A percentile compares a stretch with the other conserved stretches of the same genome.
Conservation (phyloP, 2,329 filamentous ascomycete species). For the Venturia nashicola region DNA sequence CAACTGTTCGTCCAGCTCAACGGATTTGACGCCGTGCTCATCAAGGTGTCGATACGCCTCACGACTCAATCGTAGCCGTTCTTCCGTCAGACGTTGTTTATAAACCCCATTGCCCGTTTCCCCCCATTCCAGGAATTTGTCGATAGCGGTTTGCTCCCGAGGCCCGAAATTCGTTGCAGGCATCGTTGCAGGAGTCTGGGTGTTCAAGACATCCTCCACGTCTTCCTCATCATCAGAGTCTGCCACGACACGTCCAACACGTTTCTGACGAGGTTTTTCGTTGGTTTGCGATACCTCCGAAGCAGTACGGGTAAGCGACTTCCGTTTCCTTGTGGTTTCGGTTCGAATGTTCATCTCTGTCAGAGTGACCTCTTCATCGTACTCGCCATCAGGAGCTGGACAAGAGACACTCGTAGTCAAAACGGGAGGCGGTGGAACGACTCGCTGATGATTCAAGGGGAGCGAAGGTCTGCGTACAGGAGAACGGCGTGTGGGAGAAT, state of each 20-base stretch:
- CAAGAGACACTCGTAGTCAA: neutral
- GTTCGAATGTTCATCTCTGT: neutral
- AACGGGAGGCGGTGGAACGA: neutral
- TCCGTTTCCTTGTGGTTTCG: neutral
- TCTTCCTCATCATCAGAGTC: slow-evolving; percentile 9
- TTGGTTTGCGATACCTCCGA: slow-evolving; percentile 4
- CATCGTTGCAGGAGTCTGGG: neutral
- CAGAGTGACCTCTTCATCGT: slow-evolving; percentile 4
- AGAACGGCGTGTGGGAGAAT: neutral
- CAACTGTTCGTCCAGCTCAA: neutral
- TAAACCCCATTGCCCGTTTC: neutral
- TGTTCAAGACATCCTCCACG: neutral
- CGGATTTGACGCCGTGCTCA: neutral
- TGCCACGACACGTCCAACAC: slow-evolving; percentile 4
- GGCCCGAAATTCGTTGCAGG: neutral
- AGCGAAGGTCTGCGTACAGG: neutral
- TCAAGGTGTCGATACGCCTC: slow-evolving; percentile 1
- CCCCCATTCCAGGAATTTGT: neutral
- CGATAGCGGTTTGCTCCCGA: neutral
- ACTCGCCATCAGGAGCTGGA: neutral
- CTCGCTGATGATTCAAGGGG: neutral
- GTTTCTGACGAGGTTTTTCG: neutral
- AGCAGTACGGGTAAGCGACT: slow-evolving; percentile 4
- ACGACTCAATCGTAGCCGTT: neutral
- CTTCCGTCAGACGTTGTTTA: neutral